Percentiles rank a stretch among this genome's conserved stretches.
Evolutionary conservation across 164 flowering plant species (phyloP).

Genomic region (Hamamelis virginiana): DNA sequence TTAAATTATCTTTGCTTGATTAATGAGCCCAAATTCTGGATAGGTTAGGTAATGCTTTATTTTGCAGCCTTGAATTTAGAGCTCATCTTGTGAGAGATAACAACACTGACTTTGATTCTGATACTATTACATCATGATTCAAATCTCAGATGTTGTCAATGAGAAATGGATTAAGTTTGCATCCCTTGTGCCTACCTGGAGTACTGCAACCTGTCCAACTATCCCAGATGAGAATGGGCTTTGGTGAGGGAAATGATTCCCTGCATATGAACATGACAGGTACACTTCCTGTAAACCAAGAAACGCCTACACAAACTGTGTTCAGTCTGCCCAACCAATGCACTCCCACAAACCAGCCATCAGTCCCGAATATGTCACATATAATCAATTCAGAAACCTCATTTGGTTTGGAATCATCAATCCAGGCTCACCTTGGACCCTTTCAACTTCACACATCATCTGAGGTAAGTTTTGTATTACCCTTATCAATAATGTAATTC

Average conservation of each 20-base stretch:
- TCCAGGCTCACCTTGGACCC: slow-evolving; percentile 34
- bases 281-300: slow-evolving; percentile 30
- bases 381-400: slow-evolving; percentile 29
- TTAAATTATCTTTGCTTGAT: too few species aligned
- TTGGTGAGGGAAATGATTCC: slow-evolving; percentile 35
- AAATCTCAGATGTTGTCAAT: slow-evolving; percentile 48
- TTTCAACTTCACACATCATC: slow-evolving; percentile 34
- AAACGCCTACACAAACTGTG: slow-evolving; percentile 14
- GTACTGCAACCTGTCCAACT: slow-evolving; percentile 41
- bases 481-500: slow-evolving; percentile 1
- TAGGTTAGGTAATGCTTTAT: too few species aligned
- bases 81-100: too few species aligned
- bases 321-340: slow-evolving; percentile 33
- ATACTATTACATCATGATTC: not conserved
- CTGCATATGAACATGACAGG: slow-evolving; percentile 25
- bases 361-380: slow-evolving; percentile 20
- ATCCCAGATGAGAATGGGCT: slow-evolving; percentile 36
- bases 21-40: too few species aligned
- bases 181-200: slow-evolving; percentile 67
- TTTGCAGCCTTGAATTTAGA: too few species aligned
- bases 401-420: slow-evolving; percentile 37
- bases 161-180: slow-evolving; percentile 54
- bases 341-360: slow-evolving; percentile 24
- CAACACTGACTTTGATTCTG: not conserved
- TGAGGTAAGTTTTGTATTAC: slow-evolving; percentile 24